Evolutionary conservation across 345 rosid species (phyloP).

Genomic region (Syzygium grande): DNA sequence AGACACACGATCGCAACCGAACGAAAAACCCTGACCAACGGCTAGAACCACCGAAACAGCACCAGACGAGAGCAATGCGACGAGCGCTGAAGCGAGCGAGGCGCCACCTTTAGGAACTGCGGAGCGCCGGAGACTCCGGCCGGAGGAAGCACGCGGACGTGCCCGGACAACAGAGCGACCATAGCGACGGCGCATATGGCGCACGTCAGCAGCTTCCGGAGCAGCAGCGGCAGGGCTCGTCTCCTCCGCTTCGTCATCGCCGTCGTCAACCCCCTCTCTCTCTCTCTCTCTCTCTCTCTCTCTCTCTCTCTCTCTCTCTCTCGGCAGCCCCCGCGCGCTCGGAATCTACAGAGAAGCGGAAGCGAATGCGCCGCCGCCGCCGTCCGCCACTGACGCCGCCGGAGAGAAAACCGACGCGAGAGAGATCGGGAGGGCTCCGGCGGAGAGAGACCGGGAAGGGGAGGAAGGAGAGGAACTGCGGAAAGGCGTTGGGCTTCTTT

Average conservation of each 20-base stretch:
- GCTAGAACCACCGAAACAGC: background rate
- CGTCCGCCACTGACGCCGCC: background rate
- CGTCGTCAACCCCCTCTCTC: background rate
- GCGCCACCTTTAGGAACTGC: slow-evolving; percentile 30
- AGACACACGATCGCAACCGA: background rate
- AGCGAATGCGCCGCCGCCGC: background rate
- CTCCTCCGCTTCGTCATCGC: slow-evolving; percentile 36
- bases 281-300: background rate
- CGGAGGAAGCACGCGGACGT: slow-evolving; percentile 51
- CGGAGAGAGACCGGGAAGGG: background rate
- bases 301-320: background rate
- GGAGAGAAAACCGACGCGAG: background rate
- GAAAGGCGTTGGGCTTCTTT: background rate
- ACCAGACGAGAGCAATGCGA: background rate
- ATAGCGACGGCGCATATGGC: slow-evolving; percentile 49
- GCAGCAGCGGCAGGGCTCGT: slow-evolving; percentile 22
- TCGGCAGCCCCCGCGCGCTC: background rate
- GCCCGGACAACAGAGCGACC: slow-evolving; percentile 34
- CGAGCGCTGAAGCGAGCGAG: slow-evolving; percentile 3
- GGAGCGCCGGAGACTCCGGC: slow-evolving; percentile 27
- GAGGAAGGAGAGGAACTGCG: background rate
- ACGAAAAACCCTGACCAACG: background rate
- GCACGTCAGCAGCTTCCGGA: slow-evolving; percentile 48
- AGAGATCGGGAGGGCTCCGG: background rate
- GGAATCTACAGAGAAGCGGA: background rate